Conservation (phyloP, 2,329 filamentous ascomycete genomes). For the Magnaporthiopsis poae region DNA sequence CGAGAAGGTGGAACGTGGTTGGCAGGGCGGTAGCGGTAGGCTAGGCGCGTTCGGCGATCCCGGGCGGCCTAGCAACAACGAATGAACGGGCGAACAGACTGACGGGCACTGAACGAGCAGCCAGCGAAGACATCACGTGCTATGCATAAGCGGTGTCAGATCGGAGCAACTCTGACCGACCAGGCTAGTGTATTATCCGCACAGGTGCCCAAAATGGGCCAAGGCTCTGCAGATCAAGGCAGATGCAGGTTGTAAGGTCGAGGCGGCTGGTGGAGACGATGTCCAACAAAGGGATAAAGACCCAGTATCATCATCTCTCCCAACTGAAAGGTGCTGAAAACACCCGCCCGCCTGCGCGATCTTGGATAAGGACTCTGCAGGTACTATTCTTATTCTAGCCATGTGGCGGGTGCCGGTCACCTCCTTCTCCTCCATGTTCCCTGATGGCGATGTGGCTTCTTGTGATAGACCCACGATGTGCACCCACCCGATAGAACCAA, state of each 20-base stretch:
- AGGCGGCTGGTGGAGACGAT: too few relatives aligned
- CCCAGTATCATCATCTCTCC: too few relatives aligned
- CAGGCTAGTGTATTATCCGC: not conserved
- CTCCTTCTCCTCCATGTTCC: not conserved
- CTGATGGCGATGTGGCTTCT: not conserved
- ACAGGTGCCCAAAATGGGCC: not conserved
- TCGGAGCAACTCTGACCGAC: not conserved
- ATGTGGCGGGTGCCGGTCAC: not conserved
- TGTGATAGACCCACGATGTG: not conserved
- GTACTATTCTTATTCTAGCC: not conserved
- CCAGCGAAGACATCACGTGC: not conserved
- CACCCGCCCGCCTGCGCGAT: not conserved
- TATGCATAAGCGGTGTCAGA: not conserved
- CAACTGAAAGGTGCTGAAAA: not conserved
- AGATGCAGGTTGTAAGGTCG: too few relatives aligned
- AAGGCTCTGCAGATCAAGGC: not conserved
- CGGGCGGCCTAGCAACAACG: too few relatives aligned
- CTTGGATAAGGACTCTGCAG: not conserved
- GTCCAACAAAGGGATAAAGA: too few relatives aligned
- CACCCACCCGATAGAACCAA: too few relatives aligned
- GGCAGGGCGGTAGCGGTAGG: not conserved
- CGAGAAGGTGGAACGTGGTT: not conserved
- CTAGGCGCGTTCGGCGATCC: not conserved
- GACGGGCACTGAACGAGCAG: too few relatives aligned
- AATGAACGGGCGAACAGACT: not conserved